A percentile compares a stretch with the other conserved stretches of the same genome.
Conservation (phyloP, 768 basidiomycete species). For the Boletus rubroflammeus region DNA sequence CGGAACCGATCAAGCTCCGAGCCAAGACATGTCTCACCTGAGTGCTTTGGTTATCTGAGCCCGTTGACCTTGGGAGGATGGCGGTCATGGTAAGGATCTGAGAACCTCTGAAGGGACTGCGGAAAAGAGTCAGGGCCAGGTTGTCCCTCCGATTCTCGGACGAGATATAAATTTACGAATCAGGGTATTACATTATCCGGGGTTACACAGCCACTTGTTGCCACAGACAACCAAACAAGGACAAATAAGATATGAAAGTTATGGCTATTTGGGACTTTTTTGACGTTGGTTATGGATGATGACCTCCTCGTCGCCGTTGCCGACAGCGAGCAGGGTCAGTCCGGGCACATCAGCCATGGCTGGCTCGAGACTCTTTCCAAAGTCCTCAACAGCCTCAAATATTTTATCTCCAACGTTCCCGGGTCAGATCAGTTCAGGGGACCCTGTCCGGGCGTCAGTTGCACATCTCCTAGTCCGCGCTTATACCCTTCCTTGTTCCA, state of each 20-base stretch:
- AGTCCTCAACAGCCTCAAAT: slow-evolving; percentile 31
- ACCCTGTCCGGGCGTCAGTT: slow-evolving; percentile 58
- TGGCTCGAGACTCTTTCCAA: slow-evolving; percentile 32
- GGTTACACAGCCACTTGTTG: slow-evolving; percentile 7
- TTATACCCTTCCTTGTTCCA: slow-evolving; percentile 69
- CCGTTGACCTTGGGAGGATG: slow-evolving; percentile 4
- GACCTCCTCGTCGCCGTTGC: slow-evolving; percentile 33
- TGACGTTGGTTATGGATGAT: slow-evolving; percentile 28
- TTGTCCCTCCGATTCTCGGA: background rate
- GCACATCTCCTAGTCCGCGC: slow-evolving; percentile 64
- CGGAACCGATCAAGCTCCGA: background rate
- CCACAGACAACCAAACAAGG: slow-evolving; percentile 24
- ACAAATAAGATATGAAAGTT: slow-evolving; percentile 11
- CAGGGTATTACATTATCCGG: background rate
- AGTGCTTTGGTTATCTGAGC: background rate
- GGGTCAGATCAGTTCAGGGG: slow-evolving; percentile 33
- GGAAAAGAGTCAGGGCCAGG: background rate
- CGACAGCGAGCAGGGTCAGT: slow-evolving; percentile 32
- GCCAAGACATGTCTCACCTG: slow-evolving; percentile 13
- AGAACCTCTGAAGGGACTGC: background rate
- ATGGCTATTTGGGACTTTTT: background rate
- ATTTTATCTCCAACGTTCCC: slow-evolving; percentile 33
- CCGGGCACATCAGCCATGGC: slow-evolving; percentile 22
- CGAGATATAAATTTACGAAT: background rate
- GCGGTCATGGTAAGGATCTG: slow-evolving; percentile 4